These are phyloP conservation scores for Mediolabrus comicus DNA, from an alignment of 108 stramenopile species.

Conservation along the genomic window DNA sequence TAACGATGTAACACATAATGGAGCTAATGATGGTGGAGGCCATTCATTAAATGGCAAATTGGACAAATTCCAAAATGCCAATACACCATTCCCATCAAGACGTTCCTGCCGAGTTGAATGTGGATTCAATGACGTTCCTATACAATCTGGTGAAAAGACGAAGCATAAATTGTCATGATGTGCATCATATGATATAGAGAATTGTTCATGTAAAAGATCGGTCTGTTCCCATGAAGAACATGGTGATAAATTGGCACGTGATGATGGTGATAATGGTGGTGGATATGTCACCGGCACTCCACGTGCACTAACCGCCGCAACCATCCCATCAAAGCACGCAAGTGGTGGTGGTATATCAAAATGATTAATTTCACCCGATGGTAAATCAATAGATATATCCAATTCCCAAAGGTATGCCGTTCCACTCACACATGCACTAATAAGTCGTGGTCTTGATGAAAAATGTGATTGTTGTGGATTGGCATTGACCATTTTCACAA, in stretches of 20 bases:
- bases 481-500: constrained; percentile 37
- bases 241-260: constrained; percentile 24
- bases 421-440: constrained; percentile 27
- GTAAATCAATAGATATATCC: constrained; percentile 30
- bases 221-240: constrained; percentile 39
- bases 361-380: constrained; percentile 17
- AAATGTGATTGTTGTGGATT: constrained; percentile 6
- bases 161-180: constrained; percentile 25
- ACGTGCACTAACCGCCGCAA: constrained; percentile 23
- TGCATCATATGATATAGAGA: constrained; percentile 30
- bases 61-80: constrained; percentile 23
- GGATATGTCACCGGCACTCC: constrained; percentile 28
- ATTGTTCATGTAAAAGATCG: constrained; percentile 30
- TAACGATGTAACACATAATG: constrained; percentile 20
- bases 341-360: constrained; percentile 40
- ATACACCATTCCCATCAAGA: constrained; percentile 23
- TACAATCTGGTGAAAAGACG: constrained; percentile 34
- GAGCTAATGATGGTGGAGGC: constrained; percentile 25
- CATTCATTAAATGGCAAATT: constrained; percentile 13
- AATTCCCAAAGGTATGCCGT: constrained; percentile 41
- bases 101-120: constrained; percentile 28
- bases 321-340: constrained; percentile 37
- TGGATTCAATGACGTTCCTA: constrained; percentile 28
- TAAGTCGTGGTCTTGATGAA: constrained; percentile 11
- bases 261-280: constrained; percentile 22